Evolutionary conservation across 2,329 filamentous ascomycete species (phyloP), one percentile per base, ranked within the genome.

Genomic region (Microcyclospora pomicola): DNA sequence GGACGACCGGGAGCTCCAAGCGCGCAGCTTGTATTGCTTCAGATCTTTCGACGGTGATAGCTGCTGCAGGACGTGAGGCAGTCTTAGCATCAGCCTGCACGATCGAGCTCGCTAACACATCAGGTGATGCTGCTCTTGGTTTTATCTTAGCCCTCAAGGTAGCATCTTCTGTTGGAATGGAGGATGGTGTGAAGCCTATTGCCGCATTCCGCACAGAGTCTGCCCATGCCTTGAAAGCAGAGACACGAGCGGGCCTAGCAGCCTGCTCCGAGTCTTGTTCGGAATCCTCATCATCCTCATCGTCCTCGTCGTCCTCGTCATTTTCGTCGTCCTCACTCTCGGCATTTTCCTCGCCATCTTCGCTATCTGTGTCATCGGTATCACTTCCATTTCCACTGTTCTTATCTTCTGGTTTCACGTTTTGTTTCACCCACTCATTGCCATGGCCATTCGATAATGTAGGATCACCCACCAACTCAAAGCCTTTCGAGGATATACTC

Each of bases 151-250:
- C 72, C 47, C 75, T 72, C 4, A 50, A 37, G 2, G 44, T 43
- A 31, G 49, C 42, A 15, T 44, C 31, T n/a, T 44, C 13, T 2
- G 72, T 65, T 40, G n/a, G 39, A 19, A 29, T 33, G 15, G 35
- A 42, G 24, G 66, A 67, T 10, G 74, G 73, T 13, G 64, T 66
- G 49, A 77, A 78, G 5, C 86, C 87, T 27, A 92, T 66, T 4
- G 82, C 80, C 50, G 88, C 74, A 51, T 95, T 94, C 40, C 87
- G 74, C 59, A 91, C 81, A 50, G 83, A 76, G 24, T 79, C 77
- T 14, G 91, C 91, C 91, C 91, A 98, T 2, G 80, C 73, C 59
- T 96, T 96, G 69, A 98, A 98, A 0, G 84, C 85, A 2, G 75
- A 80, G 31, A 69, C 61, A 15, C 66, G 59, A 40, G 62, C 62